Percentiles rank a stretch among this genome's conserved stretches.
These are phyloP conservation scores for Euptelea pleiosperma DNA, from an alignment of 164 flowering plant genomes.

Conservation along the genomic window DNA sequence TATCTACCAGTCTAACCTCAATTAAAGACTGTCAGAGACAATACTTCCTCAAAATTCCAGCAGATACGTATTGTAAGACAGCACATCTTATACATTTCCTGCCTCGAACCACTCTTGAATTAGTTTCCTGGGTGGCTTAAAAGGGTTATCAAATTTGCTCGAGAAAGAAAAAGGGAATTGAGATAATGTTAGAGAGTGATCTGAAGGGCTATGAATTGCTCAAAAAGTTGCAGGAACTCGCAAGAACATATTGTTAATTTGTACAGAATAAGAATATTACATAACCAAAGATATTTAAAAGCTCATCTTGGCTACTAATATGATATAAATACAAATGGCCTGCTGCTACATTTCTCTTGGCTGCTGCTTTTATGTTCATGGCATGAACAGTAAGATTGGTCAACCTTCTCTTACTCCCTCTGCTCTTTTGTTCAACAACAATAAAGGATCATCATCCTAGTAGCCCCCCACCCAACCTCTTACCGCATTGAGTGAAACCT, in stretches of 20 bases:
- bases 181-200: background rate
- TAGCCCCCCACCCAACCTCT: background rate
- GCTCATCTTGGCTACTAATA: conserved; percentile 10
- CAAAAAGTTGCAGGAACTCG: conserved; percentile 7
- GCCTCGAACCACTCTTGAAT: too few species aligned
- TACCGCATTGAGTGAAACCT: background rate
- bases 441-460: background rate
- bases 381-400: conserved; percentile 10
- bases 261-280: conserved; percentile 13
- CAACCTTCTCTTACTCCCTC: conserved; percentile 10
- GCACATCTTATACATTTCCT: too few species aligned
- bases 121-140: too few species aligned
- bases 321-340: conserved; percentile 29
- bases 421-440: conserved; percentile 4
- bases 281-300: conserved; percentile 2
- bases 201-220: too few species aligned
- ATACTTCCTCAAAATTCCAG: too few species aligned
- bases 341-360: conserved; percentile 15
- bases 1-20: too few species aligned
- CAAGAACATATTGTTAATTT: conserved; percentile 5
- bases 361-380: too few species aligned
- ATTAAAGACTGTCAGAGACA: too few species aligned
- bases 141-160: too few species aligned
- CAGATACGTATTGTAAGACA: too few species aligned
- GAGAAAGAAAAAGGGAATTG: background rate